These are phyloP conservation scores for Lactuca saligna DNA, from an alignment of 129 eudicot species.

Conservation along the genomic window DNA sequence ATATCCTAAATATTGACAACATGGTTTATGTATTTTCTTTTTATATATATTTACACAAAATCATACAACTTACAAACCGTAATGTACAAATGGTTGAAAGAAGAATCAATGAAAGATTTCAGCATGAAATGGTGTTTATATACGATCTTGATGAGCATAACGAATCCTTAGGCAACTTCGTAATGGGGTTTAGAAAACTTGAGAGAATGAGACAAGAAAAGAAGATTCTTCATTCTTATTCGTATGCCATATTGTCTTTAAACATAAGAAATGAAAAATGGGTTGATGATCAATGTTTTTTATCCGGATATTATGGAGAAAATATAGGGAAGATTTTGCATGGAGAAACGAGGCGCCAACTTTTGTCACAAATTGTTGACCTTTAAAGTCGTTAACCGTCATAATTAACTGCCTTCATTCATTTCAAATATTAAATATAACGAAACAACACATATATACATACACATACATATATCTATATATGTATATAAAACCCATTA, in stretches of 20 bases:
- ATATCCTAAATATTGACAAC: conserved; percentile 30
- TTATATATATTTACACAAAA: neutral
- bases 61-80: conserved; percentile 16
- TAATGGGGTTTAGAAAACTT: conserved; percentile 23
- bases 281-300: conserved; percentile 14
- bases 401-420: conserved; percentile 34
- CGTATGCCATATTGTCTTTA: conserved; percentile 9
- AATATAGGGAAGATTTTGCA: conserved; percentile 29
- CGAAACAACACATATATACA: neutral
- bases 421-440: conserved; percentile 9
- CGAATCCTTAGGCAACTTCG: conserved; percentile 16
- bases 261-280: conserved; percentile 1
- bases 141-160: conserved; percentile 11
- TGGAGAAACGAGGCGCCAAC: conserved; percentile 19
- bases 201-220: conserved; percentile 35
- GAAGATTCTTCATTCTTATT: conserved; percentile 30
- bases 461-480: neutral
- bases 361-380: conserved; percentile 27
- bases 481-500: neutral
- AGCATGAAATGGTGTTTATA: neutral
- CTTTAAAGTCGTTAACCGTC: conserved; percentile 31
- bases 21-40: conserved; percentile 8
- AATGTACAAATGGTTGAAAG: conserved; percentile 8
- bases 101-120: neutral
- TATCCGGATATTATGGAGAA: conserved; percentile 20